Evolutionary conservation across 2,329 filamentous ascomycete genomes (phyloP), one percentile per base, ranked within the genome.

Genomic region (Beauveria bassiana): DNA sequence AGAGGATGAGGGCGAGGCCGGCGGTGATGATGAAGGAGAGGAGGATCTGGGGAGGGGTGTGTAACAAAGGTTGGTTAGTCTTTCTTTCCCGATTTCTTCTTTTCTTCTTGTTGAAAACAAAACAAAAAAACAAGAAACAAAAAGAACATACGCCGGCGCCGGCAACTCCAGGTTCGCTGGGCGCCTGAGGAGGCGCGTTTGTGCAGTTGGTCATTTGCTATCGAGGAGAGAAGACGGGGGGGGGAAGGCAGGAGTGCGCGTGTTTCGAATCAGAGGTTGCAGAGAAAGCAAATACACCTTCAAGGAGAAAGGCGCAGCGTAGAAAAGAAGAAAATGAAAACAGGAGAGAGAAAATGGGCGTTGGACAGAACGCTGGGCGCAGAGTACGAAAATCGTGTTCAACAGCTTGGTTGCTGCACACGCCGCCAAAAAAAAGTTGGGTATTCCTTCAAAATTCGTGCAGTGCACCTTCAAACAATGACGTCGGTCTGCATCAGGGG

Each of bases 1-100:
- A 81, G 62, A 88, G 74, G 60, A 79, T 62, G 61, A 88, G 75
- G 34, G 85, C 79, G 58, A 87, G 69, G 60, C 73, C 75, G 59
- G 86, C 86, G 6, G 85, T 87, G 64, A 87, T 80, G 69, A 87
- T 85, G 73, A 87, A 88, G 52, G 85, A 87, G 64, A 88, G 78
- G 38, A 88, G 76, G 63, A 86, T 80, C 81, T 85, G 24, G n/a
- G n/a, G n/a, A n/a, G n/a, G 22, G 3, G 34, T 38, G 34, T 38
- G 34, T 16, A 12, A 6, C 34, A 16, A 6, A 31, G 1, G 5
- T 38, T 38, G 34, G 34, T 38, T 38, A 38, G 34, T 16, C 28
- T 10, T 49, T 3, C 3, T 18, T 26, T 26, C 18, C n/a, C 34
- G 34, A 14, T 12, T 43, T 55, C n/a, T 24, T 43, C 18, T 43